phyloP scores from a whole-genome alignment of 768 basidiomycete genomes.

The Fistulinella prunicolor region DNA sequence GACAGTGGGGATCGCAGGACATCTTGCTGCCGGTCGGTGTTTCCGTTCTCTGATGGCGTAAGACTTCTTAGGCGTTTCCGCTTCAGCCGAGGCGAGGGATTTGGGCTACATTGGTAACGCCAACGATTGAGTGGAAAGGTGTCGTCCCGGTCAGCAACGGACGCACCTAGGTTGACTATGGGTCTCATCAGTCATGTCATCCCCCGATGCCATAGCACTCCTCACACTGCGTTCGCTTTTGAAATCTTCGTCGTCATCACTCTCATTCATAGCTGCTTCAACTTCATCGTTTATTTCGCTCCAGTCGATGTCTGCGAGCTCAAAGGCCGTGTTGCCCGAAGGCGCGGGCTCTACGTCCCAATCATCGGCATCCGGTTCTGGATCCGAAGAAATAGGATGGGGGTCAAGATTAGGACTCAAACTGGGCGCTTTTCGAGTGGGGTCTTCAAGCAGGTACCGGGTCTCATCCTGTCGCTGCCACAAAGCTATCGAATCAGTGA shows the following conservation, averaged over 20 bases:
- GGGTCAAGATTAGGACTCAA: constrained; percentile 45
- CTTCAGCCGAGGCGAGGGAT: constrained; percentile 43
- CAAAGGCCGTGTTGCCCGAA: constrained; percentile 36
- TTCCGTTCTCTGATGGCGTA: constrained; percentile 63
- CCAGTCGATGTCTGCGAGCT: constrained; percentile 71
- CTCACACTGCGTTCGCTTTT: constrained; percentile 40
- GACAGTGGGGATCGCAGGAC: constrained; percentile 64
- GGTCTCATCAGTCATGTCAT: constrained; percentile 46
- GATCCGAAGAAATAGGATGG: constrained; percentile 59
- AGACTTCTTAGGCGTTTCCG: constrained; percentile 71
- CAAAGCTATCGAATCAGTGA: constrained; percentile 83
- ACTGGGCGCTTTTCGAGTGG: constrained; percentile 38
- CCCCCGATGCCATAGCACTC: constrained; percentile 47
- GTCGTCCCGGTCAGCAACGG: constrained; percentile 20
- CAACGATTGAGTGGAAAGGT: constrained; percentile 5
- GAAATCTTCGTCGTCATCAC: constrained; percentile 51
- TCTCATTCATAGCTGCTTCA: constrained; percentile 82
- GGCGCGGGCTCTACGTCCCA: constrained; percentile 51
- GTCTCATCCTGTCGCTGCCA: constrained; percentile 82
- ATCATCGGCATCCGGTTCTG: constrained; percentile 66
- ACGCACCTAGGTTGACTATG: constrained; percentile 45
- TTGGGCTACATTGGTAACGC: constrained; percentile 32
- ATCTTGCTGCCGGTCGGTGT: constrained; percentile 39
- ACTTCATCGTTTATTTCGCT: constrained; percentile 83
- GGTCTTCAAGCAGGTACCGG: constrained; percentile 69